Evolutionary conservation across 1,139 yeast genomes (phyloP), one percentile per base, ranked within the genome.

Genomic region (Hyphopichia fennica): DNA sequence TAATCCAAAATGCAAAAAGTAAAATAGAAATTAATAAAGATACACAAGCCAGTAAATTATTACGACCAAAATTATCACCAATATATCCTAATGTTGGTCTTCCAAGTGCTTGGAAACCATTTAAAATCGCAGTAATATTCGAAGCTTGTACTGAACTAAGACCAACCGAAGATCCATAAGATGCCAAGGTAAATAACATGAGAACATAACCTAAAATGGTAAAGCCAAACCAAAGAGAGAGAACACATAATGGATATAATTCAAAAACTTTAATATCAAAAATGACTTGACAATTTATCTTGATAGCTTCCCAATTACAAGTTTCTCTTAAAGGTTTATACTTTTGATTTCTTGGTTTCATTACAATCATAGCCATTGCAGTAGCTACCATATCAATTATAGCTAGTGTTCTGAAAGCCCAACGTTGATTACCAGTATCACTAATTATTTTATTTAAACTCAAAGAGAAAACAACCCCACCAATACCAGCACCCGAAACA

Each of bases 361-460:
- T 62, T 31, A 84, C 57, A 14, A 72, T 42, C 16, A 70, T 45
- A 0, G 62, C 57, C 1, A 60, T 53, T 6, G 66, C 43, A 7
- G 79, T 69, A 6, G 78, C 58, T 4, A 66, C 72, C 3, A 73
- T 57, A 35, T 80, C 68, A 29, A 77, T 68, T 25, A 79, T 65
- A 0, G 81, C 84, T 34, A 77, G 65, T 75, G 82, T 75, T 46
- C 91, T 63, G 45, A 84, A 65, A 0, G 90, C 84, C 90, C 90
- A 84, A 43, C 68, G 61, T 47, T 77, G 86, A 52, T 79, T 69
- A 0, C 86, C 84, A 6, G 81, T 71, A 14, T 61, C 60, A 20
- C 71, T 59, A 36, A 82, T 67, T 18, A 82, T 56, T 23, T 67
- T 66, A 50, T 79, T 75, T 27, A 78, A 62, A 19, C 75, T 69